These are phyloP conservation scores for Solanum lycopersicoides DNA, from an alignment of 257 asterid genomes.

Conservation along the genomic window DNA sequence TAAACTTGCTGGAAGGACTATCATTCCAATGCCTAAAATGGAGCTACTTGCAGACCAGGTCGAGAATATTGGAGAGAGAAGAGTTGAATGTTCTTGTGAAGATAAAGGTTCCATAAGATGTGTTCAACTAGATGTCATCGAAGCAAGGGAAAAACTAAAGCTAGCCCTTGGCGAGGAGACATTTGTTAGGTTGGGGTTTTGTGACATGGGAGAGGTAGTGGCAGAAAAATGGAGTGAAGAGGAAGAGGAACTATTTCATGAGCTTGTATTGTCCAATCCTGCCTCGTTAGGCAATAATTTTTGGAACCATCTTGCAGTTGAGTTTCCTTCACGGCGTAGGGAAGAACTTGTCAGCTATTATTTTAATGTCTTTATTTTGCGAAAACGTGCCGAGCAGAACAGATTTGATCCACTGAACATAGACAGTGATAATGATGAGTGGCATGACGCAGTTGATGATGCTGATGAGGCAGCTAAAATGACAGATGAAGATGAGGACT, in stretches of 20 bases:
- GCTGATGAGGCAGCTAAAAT: conserved; percentile 3
- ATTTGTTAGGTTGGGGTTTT: conserved; percentile 50
- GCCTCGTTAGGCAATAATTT: conserved; percentile 41
- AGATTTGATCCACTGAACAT: conserved; percentile 49
- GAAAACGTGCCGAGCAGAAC: conserved; percentile 63
- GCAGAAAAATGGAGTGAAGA: conserved; percentile 60
- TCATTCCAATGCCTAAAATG: conserved; percentile 32
- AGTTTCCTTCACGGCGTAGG: conserved; percentile 47
- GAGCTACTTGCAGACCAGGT: conserved; percentile 15
- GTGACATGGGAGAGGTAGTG: conserved; percentile 68
- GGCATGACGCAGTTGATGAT: conserved; percentile 19
- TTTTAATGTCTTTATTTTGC: conserved; percentile 71
- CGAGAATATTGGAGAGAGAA: conserved; percentile 32
- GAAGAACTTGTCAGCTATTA: conserved; percentile 71
- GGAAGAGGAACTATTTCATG: conserved; percentile 54
- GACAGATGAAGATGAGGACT: conserved; percentile 37
- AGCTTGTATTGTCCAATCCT: conserved; percentile 58
- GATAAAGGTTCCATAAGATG: conserved; percentile 78
- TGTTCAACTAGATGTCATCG: conserved; percentile 53
- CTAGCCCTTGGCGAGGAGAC: conserved; percentile 30
- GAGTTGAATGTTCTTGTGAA: conserved; percentile 43
- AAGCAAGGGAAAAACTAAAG: conserved; percentile 48
- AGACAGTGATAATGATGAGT: conserved; percentile 85
- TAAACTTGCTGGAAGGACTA: conserved; percentile 28
- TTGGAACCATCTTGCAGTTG: conserved; percentile 55